Conservation (phyloP, 768 basidiomycete genomes). For the Dendrothele bispora region DNA sequence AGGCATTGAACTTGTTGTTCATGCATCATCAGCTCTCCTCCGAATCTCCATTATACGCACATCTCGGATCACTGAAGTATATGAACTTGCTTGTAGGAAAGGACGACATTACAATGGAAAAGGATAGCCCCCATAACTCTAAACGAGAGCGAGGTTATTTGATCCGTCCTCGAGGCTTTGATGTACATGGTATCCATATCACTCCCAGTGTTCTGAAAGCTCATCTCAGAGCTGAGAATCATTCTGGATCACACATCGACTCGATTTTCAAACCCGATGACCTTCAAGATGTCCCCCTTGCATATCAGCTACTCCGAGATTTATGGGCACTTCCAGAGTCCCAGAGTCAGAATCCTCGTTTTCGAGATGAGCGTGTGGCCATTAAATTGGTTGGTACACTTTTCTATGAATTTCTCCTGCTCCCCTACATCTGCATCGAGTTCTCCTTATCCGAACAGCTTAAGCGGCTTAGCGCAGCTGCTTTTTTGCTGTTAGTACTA, state of each 20-base stretch:
- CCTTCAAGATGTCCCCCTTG: constrained; percentile 24
- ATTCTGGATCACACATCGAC: constrained; percentile 18
- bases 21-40: constrained; percentile 16
- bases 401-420: constrained; percentile 22
- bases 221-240: constrained; percentile 19
- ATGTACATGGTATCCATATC: constrained; percentile 21
- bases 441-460: constrained; percentile 32
- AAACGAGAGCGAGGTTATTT: constrained; percentile 30
- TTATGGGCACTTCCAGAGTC: constrained; percentile 17
- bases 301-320: constrained; percentile 20
- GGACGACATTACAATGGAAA: constrained; percentile 34
- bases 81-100: constrained; percentile 31
- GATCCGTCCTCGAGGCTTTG: constrained; percentile 22
- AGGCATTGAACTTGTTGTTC: constrained; percentile 21
- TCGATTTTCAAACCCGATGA: constrained; percentile 21
- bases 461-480: constrained; percentile 29
- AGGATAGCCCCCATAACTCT: constrained; percentile 34
- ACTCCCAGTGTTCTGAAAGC: constrained; percentile 18
- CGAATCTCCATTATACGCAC: constrained; percentile 22
- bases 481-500: constrained; percentile 24
- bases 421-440: constrained; percentile 27
- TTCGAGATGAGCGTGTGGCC: constrained; percentile 17
- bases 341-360: constrained; percentile 5
- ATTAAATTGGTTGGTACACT: constrained; percentile 19
- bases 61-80: constrained; percentile 17